Percentiles rank a stretch among this genome's conserved stretches.
These are phyloP conservation scores for Grosmannia huntii DNA, from an alignment of 2,329 filamentous ascomycete species.

Conservation along the genomic window DNA sequence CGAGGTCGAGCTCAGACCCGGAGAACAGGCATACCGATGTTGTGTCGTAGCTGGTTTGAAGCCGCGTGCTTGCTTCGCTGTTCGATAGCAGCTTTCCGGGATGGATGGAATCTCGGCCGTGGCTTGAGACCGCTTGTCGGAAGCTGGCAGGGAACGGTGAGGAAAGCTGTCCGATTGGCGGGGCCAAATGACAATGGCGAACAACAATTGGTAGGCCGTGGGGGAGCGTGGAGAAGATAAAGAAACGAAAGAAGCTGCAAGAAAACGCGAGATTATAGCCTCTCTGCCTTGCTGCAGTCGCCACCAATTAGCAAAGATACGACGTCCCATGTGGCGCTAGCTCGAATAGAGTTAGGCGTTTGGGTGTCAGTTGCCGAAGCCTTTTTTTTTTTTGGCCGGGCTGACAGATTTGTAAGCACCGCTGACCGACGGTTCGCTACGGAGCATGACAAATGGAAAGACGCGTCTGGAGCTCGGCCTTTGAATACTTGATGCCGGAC, in stretches of 20 bases:
- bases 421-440: not conserved
- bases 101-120: not conserved
- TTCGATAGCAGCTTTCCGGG: not conserved
- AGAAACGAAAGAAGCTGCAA: not conserved
- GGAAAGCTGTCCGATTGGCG: not conserved
- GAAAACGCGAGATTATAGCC: not conserved
- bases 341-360: not conserved
- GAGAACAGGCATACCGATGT: not conserved
- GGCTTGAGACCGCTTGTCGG: not conserved
- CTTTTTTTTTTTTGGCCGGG: not conserved
- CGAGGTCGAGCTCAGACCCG: not conserved
- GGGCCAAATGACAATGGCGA: not conserved
- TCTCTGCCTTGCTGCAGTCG: not conserved
- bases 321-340: not conserved
- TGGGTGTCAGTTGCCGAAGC: not conserved
- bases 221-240: not conserved
- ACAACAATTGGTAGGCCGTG: not conserved
- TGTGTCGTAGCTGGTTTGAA: not conserved
- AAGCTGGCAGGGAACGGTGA: not conserved
- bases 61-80: not conserved
- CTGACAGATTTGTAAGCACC: not conserved
- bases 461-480: not conserved
- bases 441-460: not conserved
- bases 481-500: not conserved
- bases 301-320: not conserved